Evolutionary conservation across 106 monocot genomes (phyloP).

Genomic region (Platanthera guangdongensis): DNA sequence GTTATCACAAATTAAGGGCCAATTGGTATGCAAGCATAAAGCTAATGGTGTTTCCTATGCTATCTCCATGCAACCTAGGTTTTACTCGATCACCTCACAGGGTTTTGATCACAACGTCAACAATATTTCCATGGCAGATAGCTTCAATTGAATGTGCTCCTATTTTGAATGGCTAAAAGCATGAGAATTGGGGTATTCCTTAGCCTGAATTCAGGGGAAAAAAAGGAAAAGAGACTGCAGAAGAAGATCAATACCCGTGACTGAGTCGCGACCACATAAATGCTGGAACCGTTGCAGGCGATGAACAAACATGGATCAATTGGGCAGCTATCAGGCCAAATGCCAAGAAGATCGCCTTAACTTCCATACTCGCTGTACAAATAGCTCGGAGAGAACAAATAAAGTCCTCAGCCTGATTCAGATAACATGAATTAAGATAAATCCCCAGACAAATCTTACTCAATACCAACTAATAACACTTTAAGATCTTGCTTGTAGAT

Average conservation of each 20-base stretch:
- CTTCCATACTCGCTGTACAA: slow-evolving; percentile 14
- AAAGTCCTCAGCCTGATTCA: background rate
- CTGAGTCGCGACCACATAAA: slow-evolving; percentile 39
- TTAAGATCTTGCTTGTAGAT: background rate
- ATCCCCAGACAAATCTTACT: background rate
- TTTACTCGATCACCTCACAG: background rate
- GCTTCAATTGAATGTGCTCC: background rate
- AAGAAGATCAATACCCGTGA: slow-evolving; percentile 22
- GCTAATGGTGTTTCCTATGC: background rate
- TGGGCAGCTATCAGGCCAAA: slow-evolving; percentile 8
- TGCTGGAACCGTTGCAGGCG: slow-evolving; percentile 27
- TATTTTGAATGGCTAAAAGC: background rate
- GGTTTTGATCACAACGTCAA: background rate
- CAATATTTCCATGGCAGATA: background rate
- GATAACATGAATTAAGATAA: background rate
- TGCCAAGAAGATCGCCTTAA: slow-evolving; percentile 11
- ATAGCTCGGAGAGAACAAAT: background rate
- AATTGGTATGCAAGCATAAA: background rate
- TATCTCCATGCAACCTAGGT: background rate
- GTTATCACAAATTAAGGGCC: background rate
- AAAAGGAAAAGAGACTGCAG: background rate
- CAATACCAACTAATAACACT: background rate
- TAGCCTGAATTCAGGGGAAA: background rate
- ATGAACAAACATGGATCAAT: slow-evolving; percentile 10
- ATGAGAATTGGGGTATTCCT: background rate